Conservation (phyloP, 169 alveolate genomes). For the Blepharisma undulans region DNA sequence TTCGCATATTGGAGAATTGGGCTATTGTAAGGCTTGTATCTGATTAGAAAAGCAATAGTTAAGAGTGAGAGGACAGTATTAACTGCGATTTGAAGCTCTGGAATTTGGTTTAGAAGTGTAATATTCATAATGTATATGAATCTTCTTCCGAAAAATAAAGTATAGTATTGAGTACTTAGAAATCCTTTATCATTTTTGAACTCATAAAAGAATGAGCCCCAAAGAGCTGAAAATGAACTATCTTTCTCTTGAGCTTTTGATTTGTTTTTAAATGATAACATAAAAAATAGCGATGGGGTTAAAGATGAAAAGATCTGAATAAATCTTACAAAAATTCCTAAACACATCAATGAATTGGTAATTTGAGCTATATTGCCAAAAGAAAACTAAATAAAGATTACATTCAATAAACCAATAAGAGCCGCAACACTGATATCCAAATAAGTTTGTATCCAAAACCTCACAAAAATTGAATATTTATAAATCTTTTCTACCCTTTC, state of each 20-base stretch:
- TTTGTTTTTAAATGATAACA: not conserved
- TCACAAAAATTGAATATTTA: not conserved
- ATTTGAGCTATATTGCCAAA: not conserved
- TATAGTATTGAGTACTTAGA: not conserved
- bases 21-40: not conserved
- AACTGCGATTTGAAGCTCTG: not conserved
- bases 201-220: conserved; percentile 22
- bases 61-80: not conserved
- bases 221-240: not conserved
- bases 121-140: not conserved
- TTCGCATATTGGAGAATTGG: too few species aligned
- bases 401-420: not conserved
- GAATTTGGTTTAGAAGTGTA: not conserved
- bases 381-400: not conserved
- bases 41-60: not conserved
- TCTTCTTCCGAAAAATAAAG: not conserved
- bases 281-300: not conserved
- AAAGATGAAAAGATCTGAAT: not conserved
- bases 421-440: not conserved
- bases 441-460: conserved; percentile 12
- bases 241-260: not conserved
- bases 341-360: not conserved
- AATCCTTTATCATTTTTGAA: not conserved
- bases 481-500: not conserved
- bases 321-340: not conserved